Evolutionary conservation across 148 eudicot genomes (phyloP), one percentile per base, ranked within the genome.

Genomic region (Vaccinium myrtillus): DNA sequence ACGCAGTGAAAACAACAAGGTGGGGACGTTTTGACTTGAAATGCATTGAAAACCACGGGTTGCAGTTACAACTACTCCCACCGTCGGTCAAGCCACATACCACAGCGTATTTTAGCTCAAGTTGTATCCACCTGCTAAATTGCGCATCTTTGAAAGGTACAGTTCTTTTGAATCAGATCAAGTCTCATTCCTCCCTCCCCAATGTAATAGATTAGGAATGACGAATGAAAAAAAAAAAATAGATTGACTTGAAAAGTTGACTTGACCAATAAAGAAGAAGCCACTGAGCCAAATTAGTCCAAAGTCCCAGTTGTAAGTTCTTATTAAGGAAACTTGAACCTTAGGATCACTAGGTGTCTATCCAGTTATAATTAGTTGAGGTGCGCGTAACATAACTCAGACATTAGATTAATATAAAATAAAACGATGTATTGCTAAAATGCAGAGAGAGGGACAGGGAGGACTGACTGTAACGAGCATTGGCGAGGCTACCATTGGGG

Each of bases 401-500:
- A 43, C 46, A 43, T 43, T 5, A 4, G 46, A 43, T 43, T 43
- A 43, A 43, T 5, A 0, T 43, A 43, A 43, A 43, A 5, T 43
- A 43, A 43, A 43, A 43, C 2, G 6, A 43, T 14, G 25, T 23
- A 11, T 7, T 7, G 11, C 75, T 81, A 65, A 65, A 46, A 39
- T 67, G 21, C 36, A 70, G 16, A 9, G 23, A 51, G 50, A 18
- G 53, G 4, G 61, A 49, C 61, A 83, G 21, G 15, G 75, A 9
- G 39, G 48, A 90, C 98, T 93, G 83, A 97, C 99, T 86, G 88
- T 92, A 90, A 82, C 98, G 96, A n/a, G 93, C 96, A 84, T 91
- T 97, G 73, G 99, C 98, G 7, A 97, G 96, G 85, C 91, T 95
- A 67, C 98, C 99, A 87, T 94, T 93, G 55, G 98, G 93, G 81